Percentiles rank a stretch among this genome's conserved stretches.
These are phyloP conservation scores for Nakazawaea peltata DNA, from an alignment of 805 yeast species.

Conservation along the genomic window DNA sequence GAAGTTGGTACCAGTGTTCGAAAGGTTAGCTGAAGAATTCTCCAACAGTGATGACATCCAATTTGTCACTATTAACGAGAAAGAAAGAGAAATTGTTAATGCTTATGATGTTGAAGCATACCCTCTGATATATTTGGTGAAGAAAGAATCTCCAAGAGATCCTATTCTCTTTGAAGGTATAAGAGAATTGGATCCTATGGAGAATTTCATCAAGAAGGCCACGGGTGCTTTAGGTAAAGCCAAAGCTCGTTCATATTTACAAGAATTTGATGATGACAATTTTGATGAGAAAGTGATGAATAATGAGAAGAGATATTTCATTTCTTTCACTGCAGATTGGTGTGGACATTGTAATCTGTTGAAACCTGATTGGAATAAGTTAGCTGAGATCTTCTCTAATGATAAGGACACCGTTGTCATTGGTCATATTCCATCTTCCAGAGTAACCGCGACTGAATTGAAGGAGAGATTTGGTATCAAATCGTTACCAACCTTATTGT, in stretches of 20 bases:
- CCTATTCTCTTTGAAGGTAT: constrained; percentile 51
- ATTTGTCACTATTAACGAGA: constrained; percentile 54
- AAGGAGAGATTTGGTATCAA: constrained; percentile 32
- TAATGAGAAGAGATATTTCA: constrained; percentile 28
- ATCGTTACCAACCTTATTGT: constrained; percentile 49
- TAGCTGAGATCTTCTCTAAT: constrained; percentile 38
- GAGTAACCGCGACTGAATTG: constrained; percentile 33
- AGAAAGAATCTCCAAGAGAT: constrained; percentile 34
- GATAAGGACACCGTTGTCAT: constrained; percentile 31
- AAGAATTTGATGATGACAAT: constrained; percentile 29
- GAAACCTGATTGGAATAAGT: constrained; percentile 39
- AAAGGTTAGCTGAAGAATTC: constrained; percentile 35
- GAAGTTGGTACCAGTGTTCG: constrained; percentile 45
- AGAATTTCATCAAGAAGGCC: constrained; percentile 36
- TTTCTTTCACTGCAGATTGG: constrained; percentile 55
- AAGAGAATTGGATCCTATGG: constrained; percentile 41
- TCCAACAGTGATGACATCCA: constrained; percentile 29
- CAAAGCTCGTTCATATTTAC: constrained; percentile 12
- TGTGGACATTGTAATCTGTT: constrained; percentile 50
- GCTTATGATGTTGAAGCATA: constrained; percentile 49
- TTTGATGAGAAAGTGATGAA: constrained; percentile 33
- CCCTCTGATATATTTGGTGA: constrained; percentile 57
- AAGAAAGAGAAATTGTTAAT: constrained; percentile 41
- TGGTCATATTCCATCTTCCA: constrained; percentile 41
- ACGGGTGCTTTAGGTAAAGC: constrained; percentile 22